Base-by-base conservation (phyloP, 306 rosid species). In the Pyrus pyrifolia region DNA sequence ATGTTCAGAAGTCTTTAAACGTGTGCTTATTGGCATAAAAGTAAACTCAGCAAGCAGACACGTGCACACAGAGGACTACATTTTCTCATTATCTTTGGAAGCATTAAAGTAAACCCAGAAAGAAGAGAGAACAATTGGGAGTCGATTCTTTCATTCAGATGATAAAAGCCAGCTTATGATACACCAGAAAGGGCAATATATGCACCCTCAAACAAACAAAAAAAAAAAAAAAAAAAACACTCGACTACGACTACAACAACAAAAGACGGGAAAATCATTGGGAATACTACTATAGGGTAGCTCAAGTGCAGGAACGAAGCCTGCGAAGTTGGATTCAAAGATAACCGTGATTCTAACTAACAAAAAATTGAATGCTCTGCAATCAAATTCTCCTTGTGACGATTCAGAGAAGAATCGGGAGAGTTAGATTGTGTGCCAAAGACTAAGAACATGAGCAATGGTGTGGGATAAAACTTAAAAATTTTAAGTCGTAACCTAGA, bases 301-400 rank as follows among this genome's bases (percentile, higher is more conserved):
- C 88, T 71, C 91, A 81, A 82, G 79, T 65, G 87, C 86, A 85
- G 84, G 70, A 80, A 42, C 75, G 64, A 69, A 38, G 38, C 87
- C 93, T 79, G 87, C 85, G 75, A 38, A 38, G 70, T 70, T 74
- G 62, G 81, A 83, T 83, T 79, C n/a, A 83, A 86, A 73, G 81
- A 82, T 49, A 53, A 84, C 80, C 79, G 78, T 49, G 55, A 49
- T 75, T 88, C 89, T 89, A 83, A 76, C 83, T 76, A 79, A 83
- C 82, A 86, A 86, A 83, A 81, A 87, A 81, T 49, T 68, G 87
- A 84, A 77, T 78, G 86, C 78, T 67, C 75, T 65, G 87, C 87
- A 75, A 78, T 55, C 73, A 44, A 82, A 76, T 81, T 77, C 86
- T 79, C 88, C 83, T 70, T 17, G 59, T 4, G 23, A 18, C 55